Percentiles rank a stretch among this genome's conserved stretches.
Evolutionary conservation across 768 basidiomycete species (phyloP).

Genomic region (Suillus plorans): DNA sequence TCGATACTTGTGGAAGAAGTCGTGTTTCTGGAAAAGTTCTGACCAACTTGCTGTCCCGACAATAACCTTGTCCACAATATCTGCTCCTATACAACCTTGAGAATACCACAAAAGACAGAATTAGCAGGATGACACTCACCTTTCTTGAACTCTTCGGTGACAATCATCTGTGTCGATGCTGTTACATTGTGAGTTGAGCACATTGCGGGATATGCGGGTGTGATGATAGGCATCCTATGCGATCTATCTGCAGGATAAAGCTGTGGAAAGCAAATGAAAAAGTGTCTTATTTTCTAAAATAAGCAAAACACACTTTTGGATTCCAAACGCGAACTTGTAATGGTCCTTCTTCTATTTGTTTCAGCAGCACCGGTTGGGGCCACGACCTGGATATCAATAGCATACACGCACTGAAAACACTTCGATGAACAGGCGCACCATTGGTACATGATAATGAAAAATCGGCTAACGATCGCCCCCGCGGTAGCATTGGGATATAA

Average conservation of each 20-base stretch:
- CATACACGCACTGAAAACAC: slow-evolving; percentile 3
- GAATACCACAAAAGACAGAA: slow-evolving; percentile 1
- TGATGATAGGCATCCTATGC: slow-evolving; percentile 99
- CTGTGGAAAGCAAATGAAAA: slow-evolving; percentile 37
- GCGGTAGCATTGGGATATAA: slow-evolving; percentile 94
- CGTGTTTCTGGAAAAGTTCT: slow-evolving; percentile 92
- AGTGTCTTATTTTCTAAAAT: too few relatives aligned
- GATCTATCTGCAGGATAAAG: slow-evolving; percentile 88
- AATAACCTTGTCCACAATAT: slow-evolving; percentile 91
- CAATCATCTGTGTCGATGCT: slow-evolving; percentile 91
- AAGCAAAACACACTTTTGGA: slow-evolving; percentile 63
- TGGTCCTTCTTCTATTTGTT: slow-evolving; percentile 95
- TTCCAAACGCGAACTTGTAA: slow-evolving; percentile 97
- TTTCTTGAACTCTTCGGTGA: slow-evolving; percentile 94
- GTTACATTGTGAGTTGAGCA: slow-evolving; percentile 99
- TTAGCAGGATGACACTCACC: slow-evolving; percentile 41
- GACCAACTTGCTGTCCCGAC: slow-evolving; percentile 83
- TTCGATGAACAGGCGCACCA: slow-evolving; percentile 56
- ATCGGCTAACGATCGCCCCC: slow-evolving; percentile 93
- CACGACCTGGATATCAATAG: slow-evolving; percentile 67
- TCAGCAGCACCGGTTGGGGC: slow-evolving; percentile 97
- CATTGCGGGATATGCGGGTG: slow-evolving; percentile 98
- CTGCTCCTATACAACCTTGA: slow-evolving; percentile 63
- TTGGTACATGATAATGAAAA: slow-evolving; percentile 98
- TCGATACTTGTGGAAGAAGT: slow-evolving; percentile 96